Evolutionary conservation across 768 basidiomycete genomes (phyloP).

Genomic region (Mycena galopus): DNA sequence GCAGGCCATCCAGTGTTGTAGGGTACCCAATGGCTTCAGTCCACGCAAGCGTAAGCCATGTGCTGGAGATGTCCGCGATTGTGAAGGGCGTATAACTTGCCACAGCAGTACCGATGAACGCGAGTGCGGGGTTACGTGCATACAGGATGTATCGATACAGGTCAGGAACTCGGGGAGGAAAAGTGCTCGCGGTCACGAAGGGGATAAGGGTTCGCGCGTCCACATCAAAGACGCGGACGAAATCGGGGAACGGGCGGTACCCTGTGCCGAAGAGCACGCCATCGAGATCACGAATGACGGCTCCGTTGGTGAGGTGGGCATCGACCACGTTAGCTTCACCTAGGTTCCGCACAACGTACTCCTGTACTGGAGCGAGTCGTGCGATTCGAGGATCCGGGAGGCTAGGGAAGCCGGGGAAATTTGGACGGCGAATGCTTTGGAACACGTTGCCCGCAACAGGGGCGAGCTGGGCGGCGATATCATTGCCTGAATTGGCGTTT

Average conservation of each 20-base stretch:
- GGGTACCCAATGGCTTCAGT: constrained; percentile 39
- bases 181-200: constrained; percentile 36
- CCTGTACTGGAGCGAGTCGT: constrained; percentile 44
- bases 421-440: constrained; percentile 44
- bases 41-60: constrained; percentile 50
- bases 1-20: constrained; percentile 16
- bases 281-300: constrained; percentile 44
- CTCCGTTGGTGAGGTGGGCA: constrained; percentile 40
- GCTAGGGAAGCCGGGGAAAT: constrained; percentile 45
- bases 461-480: constrained; percentile 48
- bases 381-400: constrained; percentile 47
- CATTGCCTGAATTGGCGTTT: constrained; percentile 52
- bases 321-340: constrained; percentile 20
- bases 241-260: constrained; percentile 44
- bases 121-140: constrained; percentile 44
- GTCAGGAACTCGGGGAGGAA: constrained; percentile 39
- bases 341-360: constrained; percentile 27
- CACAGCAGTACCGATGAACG: constrained; percentile 46
- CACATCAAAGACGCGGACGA: constrained; percentile 39
- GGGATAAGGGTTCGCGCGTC: constrained; percentile 22
- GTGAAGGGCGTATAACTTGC: constrained; percentile 48
- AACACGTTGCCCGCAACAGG: constrained; percentile 39
- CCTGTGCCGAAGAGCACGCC: constrained; percentile 49
- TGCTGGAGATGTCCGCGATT: constrained; percentile 49
- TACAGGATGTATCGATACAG: constrained; percentile 49